Conservation (phyloP, 1,284 basidiomycete genomes). For the Sanghuangporus sanghuang region DNA sequence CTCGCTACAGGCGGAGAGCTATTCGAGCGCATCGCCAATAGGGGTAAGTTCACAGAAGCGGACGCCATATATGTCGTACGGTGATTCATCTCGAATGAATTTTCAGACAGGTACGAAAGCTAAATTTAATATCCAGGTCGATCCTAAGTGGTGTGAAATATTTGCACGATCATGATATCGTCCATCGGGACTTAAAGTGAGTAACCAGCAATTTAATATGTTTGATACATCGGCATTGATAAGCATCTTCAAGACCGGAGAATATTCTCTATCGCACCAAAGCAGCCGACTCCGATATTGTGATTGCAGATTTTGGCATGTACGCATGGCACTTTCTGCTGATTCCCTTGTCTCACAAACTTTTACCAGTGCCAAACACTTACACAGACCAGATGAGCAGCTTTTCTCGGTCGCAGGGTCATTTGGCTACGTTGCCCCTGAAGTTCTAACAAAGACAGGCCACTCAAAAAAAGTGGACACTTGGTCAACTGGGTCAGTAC, state of each 20-base stretch:
- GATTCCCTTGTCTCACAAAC: constrained; percentile 6
- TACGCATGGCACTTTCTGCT: constrained; percentile 30
- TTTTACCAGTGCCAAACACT: constrained; percentile 69
- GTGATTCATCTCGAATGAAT: constrained; percentile 33
- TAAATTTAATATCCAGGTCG: constrained; percentile 41
- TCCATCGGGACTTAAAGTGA: constrained; percentile 88
- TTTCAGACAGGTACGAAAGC: neutral
- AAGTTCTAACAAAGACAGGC: constrained; percentile 78
- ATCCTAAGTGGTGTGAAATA: constrained; percentile 79
- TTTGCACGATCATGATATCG: constrained; percentile 83
- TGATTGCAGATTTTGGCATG: constrained; percentile 98
- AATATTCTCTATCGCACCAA: constrained; percentile 88
- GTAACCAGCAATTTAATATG: constrained; percentile 21
- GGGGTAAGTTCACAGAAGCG: constrained; percentile 77
- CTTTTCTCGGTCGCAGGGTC: constrained; percentile 83
- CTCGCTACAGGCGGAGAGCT: constrained; percentile 87
- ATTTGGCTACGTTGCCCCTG: constrained; percentile 93
- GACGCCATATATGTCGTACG: constrained; percentile 75
- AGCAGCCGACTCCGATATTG: constrained; percentile 70
- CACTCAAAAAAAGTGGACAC: constrained; percentile 93
- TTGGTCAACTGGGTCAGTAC: constrained; percentile 85
- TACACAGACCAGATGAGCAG: constrained; percentile 74
- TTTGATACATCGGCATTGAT: neutral
- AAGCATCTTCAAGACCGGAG: constrained; percentile 61
- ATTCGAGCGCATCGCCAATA: constrained; percentile 78